phyloP scores from a whole-genome alignment of 1,139 yeast species.

The Saccharomyces pastorianus region DNA sequence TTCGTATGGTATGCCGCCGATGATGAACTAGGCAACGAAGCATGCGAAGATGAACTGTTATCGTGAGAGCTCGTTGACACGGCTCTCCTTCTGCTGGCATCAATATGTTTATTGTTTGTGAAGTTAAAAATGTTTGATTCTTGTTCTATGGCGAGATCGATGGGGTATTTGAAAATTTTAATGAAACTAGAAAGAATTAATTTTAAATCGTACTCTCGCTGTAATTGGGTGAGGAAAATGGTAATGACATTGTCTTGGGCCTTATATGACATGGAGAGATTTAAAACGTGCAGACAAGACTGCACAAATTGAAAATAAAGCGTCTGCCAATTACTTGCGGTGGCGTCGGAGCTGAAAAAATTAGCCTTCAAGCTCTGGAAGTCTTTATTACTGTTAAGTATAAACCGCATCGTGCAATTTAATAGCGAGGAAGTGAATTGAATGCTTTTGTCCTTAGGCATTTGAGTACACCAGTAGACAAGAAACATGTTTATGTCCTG shows the following conservation, averaged over 20 bases:
- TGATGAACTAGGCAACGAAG: not conserved
- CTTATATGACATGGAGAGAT: slow-evolving; percentile 49
- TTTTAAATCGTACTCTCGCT: slow-evolving; percentile 46
- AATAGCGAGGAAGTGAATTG: slow-evolving; percentile 3
- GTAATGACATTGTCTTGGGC: slow-evolving; percentile 40
- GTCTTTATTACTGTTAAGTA: not conserved
- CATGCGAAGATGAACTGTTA: not conserved
- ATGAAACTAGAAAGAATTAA: slow-evolving; percentile 43
- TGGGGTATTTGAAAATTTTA: slow-evolving; percentile 41
- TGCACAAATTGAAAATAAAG: slow-evolving; percentile 48
- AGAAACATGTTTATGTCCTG: not conserved
- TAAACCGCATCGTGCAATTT: not conserved
- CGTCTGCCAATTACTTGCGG: slow-evolving; percentile 30
- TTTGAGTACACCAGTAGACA: not conserved
- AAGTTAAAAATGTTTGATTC: slow-evolving; percentile 34
- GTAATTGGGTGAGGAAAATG: slow-evolving; percentile 44
- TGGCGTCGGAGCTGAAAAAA: slow-evolving; percentile 1
- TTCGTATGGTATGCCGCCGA: not conserved
- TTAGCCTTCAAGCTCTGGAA: not conserved
- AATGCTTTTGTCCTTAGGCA: slow-evolving; percentile 19
- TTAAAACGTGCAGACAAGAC: slow-evolving; percentile 53
- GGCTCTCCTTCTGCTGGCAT: not conserved
- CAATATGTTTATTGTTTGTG: slow-evolving; percentile 1
- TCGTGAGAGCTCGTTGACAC: not conserved
- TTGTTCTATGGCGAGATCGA: slow-evolving; percentile 34